Base-by-base conservation (phyloP, 108 stramenopile species). In the Epithemia pelagica region DNA sequence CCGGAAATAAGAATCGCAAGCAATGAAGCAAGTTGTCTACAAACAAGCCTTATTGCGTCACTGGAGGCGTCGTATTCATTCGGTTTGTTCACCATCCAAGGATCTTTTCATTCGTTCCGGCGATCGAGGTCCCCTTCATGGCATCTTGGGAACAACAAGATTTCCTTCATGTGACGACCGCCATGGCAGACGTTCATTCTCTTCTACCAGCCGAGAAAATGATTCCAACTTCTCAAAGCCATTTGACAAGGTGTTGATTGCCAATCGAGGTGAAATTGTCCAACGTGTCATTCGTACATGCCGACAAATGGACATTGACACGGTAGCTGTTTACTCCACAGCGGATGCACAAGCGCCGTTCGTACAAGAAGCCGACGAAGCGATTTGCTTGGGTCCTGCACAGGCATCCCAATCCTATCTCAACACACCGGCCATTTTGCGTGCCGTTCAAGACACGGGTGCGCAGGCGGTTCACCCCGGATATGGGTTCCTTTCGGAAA, bases 181-280 rank as follows among this genome's bases (percentile, higher is more conserved):
- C n/a, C n/a, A n/a, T n/a, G n/a, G n/a, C n/a, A n/a, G n/a, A n/a
- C n/a, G n/a, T n/a, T n/a, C n/a, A n/a, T n/a, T n/a, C n/a, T n/a
- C n/a, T n/a, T n/a, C n/a, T n/a, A n/a, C n/a, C n/a, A n/a, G n/a
- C n/a, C n/a, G n/a, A n/a, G n/a, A n/a, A n/a, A n/a, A n/a, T n/a
- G n/a, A n/a, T n/a, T n/a, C n/a, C n/a, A n/a, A n/a, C n/a, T n/a
- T n/a, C n/a, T n/a, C 7, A 21, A 61, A 61, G 26, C 77, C 72
- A n/a, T 79, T 79, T 52, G 53, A 58, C 32, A 91, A 89, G 65
- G 64, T 96, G 53, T 69, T 98, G 63, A 92, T 96, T 24, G 94
- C 95, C 58, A 98, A 98, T 78, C 88, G 97, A 8, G 97, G 96
- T 10, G 97, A 98, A 76, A 96, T 98, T 37, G 88, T 95, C 21